These are phyloP conservation scores for Vaccinium corymbosum DNA, from an alignment of 148 eudicot genomes.

Conservation along the genomic window DNA sequence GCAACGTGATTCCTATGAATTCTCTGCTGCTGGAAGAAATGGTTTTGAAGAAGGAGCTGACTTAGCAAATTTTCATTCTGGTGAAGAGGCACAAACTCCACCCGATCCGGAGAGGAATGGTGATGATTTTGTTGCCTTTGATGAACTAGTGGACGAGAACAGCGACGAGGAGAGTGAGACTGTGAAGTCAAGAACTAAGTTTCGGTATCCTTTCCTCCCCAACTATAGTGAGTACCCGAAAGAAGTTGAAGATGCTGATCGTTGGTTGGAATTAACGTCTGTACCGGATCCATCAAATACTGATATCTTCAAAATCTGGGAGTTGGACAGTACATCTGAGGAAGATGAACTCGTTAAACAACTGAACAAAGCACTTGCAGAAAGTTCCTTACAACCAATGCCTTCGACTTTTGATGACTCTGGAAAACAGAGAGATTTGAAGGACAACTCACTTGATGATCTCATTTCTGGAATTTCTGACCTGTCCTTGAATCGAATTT, in stretches of 20 bases:
- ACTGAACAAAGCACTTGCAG: constrained; percentile 40
- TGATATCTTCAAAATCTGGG: constrained; percentile 72
- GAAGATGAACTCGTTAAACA: constrained; percentile 56
- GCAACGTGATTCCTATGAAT: constrained; percentile 22
- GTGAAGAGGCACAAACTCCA: constrained; percentile 20
- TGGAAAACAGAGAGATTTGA: constrained; percentile 25
- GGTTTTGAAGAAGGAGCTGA: constrained; percentile 18
- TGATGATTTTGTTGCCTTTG: constrained; percentile 26
- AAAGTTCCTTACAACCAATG: constrained; percentile 20
- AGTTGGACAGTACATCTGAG: constrained; percentile 46
- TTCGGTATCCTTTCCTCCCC: constrained; percentile 14
- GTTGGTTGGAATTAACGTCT: constrained; percentile 27
- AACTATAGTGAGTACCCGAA: constrained; percentile 17
- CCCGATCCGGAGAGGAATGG: constrained; percentile 7
- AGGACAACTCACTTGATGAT: constrained; percentile 44
- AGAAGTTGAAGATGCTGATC: constrained; percentile 15
- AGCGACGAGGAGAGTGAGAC: constrained; percentile 14
- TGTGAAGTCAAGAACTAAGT: constrained; percentile 11
- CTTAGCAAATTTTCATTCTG: constrained; percentile 11
- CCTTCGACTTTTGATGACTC: constrained; percentile 27
- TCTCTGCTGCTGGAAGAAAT: constrained; percentile 17
- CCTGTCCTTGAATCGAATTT: constrained; percentile 47
- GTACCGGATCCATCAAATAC: constrained; percentile 31
- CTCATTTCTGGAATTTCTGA: constrained; percentile 53
- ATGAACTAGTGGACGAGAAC: constrained; percentile 27